Evolutionary conservation across 2,329 filamentous ascomycete species (phyloP).

Genomic region (Pseudogymnoascus sp.): DNA sequence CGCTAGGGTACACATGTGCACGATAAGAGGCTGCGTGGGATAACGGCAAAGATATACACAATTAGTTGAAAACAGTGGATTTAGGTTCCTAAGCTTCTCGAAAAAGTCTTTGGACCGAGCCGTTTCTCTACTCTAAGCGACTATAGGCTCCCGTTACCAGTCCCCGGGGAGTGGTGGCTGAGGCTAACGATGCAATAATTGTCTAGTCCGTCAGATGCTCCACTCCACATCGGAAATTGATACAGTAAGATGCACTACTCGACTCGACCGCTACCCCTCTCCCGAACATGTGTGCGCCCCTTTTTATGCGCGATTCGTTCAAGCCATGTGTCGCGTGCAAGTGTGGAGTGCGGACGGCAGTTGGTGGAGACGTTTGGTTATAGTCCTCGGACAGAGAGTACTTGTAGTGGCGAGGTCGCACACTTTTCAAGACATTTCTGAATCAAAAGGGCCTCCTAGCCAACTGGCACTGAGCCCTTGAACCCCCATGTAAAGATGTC

Average conservation of each 20-base stretch:
- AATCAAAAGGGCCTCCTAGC: neutral
- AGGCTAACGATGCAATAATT: neutral
- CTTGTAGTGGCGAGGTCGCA: neutral
- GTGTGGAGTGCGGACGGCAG: neutral
- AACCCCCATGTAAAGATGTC: neutral
- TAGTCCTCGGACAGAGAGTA: neutral
- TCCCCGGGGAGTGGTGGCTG: neutral
- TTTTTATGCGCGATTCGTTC: neutral
- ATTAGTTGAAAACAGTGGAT: constrained; percentile 4
- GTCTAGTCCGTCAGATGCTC: neutral
- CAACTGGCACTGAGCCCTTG: neutral
- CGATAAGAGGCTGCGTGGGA: neutral
- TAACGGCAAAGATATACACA: neutral
- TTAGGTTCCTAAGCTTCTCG: neutral
- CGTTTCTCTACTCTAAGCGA: neutral
- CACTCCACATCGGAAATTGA: neutral
- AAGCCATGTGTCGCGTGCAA: neutral
- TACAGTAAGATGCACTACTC: neutral
- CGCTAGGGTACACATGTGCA: neutral
- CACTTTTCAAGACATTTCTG: neutral
- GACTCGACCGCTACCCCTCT: neutral
- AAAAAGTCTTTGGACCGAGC: constrained; percentile 2
- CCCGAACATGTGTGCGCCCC: neutral
- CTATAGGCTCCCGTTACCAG: neutral
- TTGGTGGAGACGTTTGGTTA: neutral